These are phyloP conservation scores for Ceratobasidium sp. DNA, from an alignment of 1,284 basidiomycete species.

Conservation along the genomic window DNA sequence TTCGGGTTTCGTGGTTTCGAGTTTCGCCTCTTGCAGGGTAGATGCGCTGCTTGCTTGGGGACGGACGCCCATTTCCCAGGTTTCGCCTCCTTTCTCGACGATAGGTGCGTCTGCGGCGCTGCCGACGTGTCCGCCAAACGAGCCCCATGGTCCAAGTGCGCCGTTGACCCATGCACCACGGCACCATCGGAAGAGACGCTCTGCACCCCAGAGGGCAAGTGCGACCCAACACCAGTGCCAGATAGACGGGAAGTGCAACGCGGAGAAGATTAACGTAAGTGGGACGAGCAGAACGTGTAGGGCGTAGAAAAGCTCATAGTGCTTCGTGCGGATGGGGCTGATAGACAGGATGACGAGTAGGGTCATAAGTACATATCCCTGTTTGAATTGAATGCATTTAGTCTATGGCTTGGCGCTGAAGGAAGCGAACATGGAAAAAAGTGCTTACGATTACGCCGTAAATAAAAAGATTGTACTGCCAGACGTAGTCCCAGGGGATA, in stretches of 20 bases:
- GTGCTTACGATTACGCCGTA: slow-evolving; percentile 80
- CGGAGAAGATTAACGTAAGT: slow-evolving; percentile 71
- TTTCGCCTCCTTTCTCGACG: slow-evolving; percentile 32
- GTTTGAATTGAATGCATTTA: slow-evolving; percentile 10
- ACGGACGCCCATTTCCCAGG: slow-evolving; percentile 47
- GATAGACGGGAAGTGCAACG: slow-evolving; percentile 77
- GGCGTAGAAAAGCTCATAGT: slow-evolving; percentile 84
- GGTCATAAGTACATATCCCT: slow-evolving; percentile 81
- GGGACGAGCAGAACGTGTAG: slow-evolving; percentile 77
- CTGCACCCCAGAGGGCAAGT: slow-evolving; percentile 73
- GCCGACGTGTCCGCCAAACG: slow-evolving; percentile 24
- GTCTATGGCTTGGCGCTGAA: slow-evolving; percentile 2
- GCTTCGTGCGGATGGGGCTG: slow-evolving; percentile 71
- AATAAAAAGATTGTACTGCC: slow-evolving; percentile 77
- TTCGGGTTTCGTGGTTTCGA: not conserved
- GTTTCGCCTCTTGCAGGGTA: slow-evolving; percentile 19
- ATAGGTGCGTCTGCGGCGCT: not conserved
- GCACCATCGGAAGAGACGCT: slow-evolving; percentile 71
- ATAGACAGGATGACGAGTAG: slow-evolving; percentile 75
- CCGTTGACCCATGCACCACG: slow-evolving; percentile 78
- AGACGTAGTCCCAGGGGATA: slow-evolving; percentile 73
- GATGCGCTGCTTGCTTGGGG: slow-evolving; percentile 22
- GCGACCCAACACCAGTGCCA: slow-evolving; percentile 78
- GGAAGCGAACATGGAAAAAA: slow-evolving; percentile 1
- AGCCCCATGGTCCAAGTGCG: slow-evolving; percentile 53